Evolutionary conservation across 306 rosid genomes (phyloP), one percentile per base, ranked within the genome.

Genomic region (Fragaria nilgerrensis): DNA sequence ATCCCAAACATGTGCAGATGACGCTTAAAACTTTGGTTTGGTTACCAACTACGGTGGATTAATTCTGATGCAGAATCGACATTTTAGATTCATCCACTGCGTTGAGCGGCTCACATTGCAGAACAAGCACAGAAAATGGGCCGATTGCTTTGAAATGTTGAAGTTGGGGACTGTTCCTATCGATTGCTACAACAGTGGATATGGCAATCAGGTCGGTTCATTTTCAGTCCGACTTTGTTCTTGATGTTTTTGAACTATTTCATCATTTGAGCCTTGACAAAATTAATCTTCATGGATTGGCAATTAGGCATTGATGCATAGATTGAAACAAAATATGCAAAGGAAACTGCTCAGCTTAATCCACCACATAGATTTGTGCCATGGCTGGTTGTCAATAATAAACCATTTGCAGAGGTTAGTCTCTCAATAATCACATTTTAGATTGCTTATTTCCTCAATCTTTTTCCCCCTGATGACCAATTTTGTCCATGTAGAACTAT

Each of bases 301-400:
- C 37, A 15, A 32, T 63, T 16, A 16, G 43, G 22, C 22, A 34
- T 55, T 74, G 81, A 48, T 70, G 56, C 62, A 36, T 80, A 92
- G 96, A 87, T 94, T 80, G 96, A 94, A 79, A 74, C 74, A 56
- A 72, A 80, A 3, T 85, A 78, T 73, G 98, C 88, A 3, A 82
- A 27, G 73, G 91, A 92, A 83, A 94, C 98, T 17, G 82, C 80
- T 66, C 48, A 68, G 47, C 96, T 90, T 22, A 84, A 86, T 55
- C 98, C 95, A 20, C 87, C 86, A 4, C 94, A 84, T 50, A 87
- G 83, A 76, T 94, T 19, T 4, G 96, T 94, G 39, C 39, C 39
- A 4, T 92, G 98, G 97, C 90, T 94, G 64, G 87, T 94, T 66
- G 93, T 94, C 39, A 85, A 94, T 66, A 82, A 84, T 73, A 79